phyloP scores from a whole-genome alignment of 495 filamentous ascomycete species.

The Amniculicola lignicola region DNA sequence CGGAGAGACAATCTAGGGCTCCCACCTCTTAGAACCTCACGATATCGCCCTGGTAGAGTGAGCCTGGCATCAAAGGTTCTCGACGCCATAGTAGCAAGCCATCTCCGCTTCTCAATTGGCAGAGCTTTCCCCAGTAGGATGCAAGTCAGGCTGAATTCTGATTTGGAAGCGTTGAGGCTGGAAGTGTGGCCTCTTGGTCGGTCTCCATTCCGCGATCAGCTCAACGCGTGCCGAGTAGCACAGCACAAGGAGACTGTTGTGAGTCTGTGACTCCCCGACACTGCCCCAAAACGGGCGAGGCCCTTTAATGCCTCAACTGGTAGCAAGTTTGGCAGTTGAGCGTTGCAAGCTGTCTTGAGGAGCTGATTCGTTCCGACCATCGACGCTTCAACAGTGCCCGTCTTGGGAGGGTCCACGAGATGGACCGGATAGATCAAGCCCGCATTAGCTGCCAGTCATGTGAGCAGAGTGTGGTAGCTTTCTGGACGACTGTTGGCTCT shows the following conservation, averaged over 20 bases:
- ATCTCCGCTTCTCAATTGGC: conserved; percentile 5
- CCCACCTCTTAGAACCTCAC: too few species aligned
- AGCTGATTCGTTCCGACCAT: conserved; percentile 23
- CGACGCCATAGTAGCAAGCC: conserved; percentile 3
- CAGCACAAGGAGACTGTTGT: conserved; percentile 2
- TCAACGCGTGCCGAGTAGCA: conserved; percentile 9
- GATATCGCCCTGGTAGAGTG: too few species aligned
- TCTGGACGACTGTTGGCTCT: conserved; percentile 26
- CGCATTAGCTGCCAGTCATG: conserved; percentile 40
- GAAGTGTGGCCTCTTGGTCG: background rate
- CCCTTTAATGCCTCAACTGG: conserved; percentile 17
- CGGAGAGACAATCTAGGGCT: too few species aligned
- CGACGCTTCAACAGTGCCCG: conserved; percentile 12
- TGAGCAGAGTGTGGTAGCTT: conserved; percentile 35
- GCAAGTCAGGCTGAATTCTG: conserved; percentile 12
- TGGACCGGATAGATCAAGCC: conserved; percentile 16
- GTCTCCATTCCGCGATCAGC: conserved; percentile 3
- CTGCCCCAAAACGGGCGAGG: background rate
- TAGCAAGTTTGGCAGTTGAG: conserved; percentile 9
- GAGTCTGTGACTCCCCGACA: conserved; percentile 17
- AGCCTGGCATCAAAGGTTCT: too few species aligned
- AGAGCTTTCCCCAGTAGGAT: conserved; percentile 9
- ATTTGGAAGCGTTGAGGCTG: conserved; percentile 14
- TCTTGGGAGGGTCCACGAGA: conserved; percentile 25
- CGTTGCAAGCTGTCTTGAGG: conserved; percentile 14